phyloP scores from a whole-genome alignment of 176 grass and related monocot genomes.

The Oryza brachyantha region DNA sequence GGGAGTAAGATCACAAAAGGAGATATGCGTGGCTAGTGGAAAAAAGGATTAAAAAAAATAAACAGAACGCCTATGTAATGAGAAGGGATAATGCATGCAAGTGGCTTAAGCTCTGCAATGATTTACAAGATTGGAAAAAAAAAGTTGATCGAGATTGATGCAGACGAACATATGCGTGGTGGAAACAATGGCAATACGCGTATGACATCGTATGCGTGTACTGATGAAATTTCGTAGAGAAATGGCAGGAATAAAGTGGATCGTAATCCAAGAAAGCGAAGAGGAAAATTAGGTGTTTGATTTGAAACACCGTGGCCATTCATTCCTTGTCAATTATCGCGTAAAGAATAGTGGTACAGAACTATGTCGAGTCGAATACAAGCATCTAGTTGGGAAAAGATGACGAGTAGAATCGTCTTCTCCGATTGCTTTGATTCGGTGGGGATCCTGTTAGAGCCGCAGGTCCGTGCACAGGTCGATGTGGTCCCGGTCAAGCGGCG shows the following conservation, averaged over 20 bases:
- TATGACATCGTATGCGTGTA: neutral
- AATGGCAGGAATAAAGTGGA: neutral
- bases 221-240: neutral
- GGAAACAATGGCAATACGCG: neutral
- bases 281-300: conserved; percentile 12
- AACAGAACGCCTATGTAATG: neutral
- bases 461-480: conserved; percentile 35
- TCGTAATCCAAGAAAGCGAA: conserved; percentile 3
- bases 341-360: conserved; percentile 27
- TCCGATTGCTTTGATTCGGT: neutral
- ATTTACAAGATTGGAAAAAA: neutral
- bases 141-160: neutral
- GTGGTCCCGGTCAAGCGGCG: conserved; percentile 7
- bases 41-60: neutral
- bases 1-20: neutral
- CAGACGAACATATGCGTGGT: neutral
- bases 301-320: conserved; percentile 7
- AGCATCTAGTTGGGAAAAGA: neutral
- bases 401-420: conserved; percentile 12
- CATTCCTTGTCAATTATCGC: conserved; percentile 10
- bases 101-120: neutral
- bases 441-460: conserved; percentile 34
- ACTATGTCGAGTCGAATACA: neutral
- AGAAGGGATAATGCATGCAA: neutral
- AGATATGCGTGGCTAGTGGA: neutral